Conservation (phyloP, 768 basidiomycete genomes). For the Tricholoma sp. region DNA sequence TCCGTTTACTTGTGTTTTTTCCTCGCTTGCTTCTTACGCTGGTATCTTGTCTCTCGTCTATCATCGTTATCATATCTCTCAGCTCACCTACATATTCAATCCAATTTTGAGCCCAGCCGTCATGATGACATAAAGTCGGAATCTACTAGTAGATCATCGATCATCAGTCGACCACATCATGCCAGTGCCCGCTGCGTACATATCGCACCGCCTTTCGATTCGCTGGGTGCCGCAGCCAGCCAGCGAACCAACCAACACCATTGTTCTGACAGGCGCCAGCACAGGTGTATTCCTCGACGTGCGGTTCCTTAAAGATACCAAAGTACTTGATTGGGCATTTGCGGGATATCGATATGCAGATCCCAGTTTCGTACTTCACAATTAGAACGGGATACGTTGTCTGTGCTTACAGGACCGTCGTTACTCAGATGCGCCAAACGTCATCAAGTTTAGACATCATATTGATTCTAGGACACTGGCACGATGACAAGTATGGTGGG, state of each 20-base stretch:
- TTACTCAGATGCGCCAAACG: conserved; percentile 12
- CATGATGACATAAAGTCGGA: conserved; percentile 9
- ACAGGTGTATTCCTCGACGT: conserved; percentile 31
- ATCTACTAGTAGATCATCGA: neutral
- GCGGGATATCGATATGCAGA: conserved; percentile 28
- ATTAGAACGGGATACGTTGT: neutral
- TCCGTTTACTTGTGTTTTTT: conserved; percentile 3
- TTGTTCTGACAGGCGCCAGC: conserved; percentile 27
- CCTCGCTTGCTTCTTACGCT: neutral
- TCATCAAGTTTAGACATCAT: conserved; percentile 23
- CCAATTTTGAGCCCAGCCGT: conserved; percentile 10
- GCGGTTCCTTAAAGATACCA: conserved; percentile 25
- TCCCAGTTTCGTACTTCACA: conserved; percentile 3
- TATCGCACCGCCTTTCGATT: conserved; percentile 21
- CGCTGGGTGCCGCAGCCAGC: conserved; percentile 29
- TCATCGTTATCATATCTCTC: conserved; percentile 20
- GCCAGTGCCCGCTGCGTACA: conserved; percentile 9
- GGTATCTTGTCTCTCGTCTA: conserved; percentile 8
- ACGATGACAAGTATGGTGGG: neutral
- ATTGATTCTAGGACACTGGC: conserved; percentile 30
- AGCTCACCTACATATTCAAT: conserved; percentile 16
- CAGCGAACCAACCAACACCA: conserved; percentile 30
- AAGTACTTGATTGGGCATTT: conserved; percentile 33
- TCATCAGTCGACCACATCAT: no score
- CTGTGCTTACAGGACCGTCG: neutral